Conservation (phyloP, 257 asterid species). For the Solanum appendiculatum region DNA sequence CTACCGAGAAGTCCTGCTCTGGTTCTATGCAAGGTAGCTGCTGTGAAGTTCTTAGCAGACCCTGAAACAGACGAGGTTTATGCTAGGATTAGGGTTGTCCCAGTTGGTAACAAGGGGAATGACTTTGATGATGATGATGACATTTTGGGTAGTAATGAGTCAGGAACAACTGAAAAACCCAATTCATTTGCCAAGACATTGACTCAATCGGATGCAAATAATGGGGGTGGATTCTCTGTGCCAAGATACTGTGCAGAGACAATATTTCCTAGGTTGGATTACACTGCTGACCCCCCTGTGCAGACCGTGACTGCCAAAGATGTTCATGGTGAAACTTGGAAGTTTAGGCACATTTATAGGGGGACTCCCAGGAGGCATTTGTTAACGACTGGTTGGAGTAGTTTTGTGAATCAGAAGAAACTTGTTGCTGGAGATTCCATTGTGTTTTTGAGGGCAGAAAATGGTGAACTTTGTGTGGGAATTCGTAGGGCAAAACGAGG, state of each 20-base stretch:
- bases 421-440: conserved; percentile 65
- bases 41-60: conserved; percentile 46
- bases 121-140: conserved; percentile 16
- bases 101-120: conserved; percentile 15
- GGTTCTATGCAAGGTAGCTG: conserved; percentile 46
- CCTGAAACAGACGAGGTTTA: conserved; percentile 46
- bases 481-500: conserved; percentile 49
- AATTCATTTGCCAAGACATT: conserved; percentile 47
- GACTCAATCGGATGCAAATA: conserved; percentile 58
- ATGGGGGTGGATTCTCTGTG: conserved; percentile 59
- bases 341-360: conserved; percentile 57
- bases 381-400: conserved; percentile 68
- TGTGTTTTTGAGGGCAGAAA: conserved; percentile 39
- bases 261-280: conserved; percentile 44
- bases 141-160: conserved; percentile 9
- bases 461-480: conserved; percentile 50
- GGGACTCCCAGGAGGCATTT: conserved; percentile 68
- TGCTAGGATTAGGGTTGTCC: conserved; percentile 28
- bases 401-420: conserved; percentile 58
- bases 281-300: conserved; percentile 46
- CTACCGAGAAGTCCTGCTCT: conserved; percentile 34
- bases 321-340: conserved; percentile 56
- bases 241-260: conserved; percentile 63
- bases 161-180: conserved; percentile 26
- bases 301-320: conserved; percentile 44